These are phyloP conservation scores for Kodamaea neixiangensis DNA, from an alignment of 805 yeast species.

Conservation along the genomic window DNA sequence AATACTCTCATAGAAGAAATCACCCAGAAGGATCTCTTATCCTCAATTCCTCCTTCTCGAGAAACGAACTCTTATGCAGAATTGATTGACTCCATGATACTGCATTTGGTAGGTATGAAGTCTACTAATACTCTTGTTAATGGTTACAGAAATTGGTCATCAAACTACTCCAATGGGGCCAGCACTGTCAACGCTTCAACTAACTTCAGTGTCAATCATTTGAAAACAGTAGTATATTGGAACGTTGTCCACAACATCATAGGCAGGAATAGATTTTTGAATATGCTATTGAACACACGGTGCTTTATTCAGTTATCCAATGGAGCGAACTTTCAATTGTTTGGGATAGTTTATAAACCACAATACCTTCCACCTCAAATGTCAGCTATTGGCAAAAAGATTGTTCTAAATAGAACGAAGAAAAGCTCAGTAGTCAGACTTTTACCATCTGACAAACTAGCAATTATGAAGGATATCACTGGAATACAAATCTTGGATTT, in stretches of 20 bases:
- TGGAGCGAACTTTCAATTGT: conserved; percentile 23
- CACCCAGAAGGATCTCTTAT: neutral
- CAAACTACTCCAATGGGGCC: conserved; percentile 14
- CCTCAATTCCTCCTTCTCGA: neutral
- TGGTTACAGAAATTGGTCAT: conserved; percentile 46
- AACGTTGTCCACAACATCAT: conserved; percentile 37
- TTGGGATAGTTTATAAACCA: conserved; percentile 21
- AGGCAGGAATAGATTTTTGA: conserved; percentile 42
- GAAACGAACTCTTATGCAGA: conserved; percentile 21
- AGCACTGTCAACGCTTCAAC: conserved; percentile 29
- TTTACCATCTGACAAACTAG: neutral
- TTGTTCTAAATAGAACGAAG: neutral
- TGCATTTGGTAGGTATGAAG: conserved; percentile 27
- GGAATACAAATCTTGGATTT: conserved; percentile 6
- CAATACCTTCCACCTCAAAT: neutral
- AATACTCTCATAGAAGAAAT: neutral
- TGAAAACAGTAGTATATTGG: conserved; percentile 49
- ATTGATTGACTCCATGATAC: conserved; percentile 44
- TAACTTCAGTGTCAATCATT: conserved; percentile 33
- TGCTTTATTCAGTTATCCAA: conserved; percentile 22
- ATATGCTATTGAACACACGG: conserved; percentile 37
- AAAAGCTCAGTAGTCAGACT: neutral
- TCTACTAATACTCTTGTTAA: conserved; percentile 38
- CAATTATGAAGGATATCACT: conserved; percentile 4
- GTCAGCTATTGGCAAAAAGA: neutral